These are phyloP conservation scores for Agapanthus africanus DNA, from an alignment of 106 monocot genomes.

Conservation along the genomic window DNA sequence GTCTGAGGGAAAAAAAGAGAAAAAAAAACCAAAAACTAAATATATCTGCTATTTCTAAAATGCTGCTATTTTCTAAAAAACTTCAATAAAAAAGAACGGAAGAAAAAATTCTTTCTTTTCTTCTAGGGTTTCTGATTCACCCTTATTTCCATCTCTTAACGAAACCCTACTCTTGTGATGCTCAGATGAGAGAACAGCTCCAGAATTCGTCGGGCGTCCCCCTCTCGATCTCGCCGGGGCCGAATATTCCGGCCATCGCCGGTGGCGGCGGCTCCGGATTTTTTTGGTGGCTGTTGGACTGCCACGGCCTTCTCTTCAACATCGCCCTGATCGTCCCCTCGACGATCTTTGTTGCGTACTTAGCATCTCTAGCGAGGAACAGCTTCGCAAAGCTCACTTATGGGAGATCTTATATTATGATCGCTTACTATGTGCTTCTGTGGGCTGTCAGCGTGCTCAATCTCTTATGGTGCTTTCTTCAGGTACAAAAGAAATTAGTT, in stretches of 20 bases:
- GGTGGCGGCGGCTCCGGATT: conserved; percentile 7
- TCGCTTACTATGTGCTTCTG: conserved; percentile 45
- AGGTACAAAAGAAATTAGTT: too few relatives aligned
- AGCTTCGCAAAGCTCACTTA: conserved; percentile 49
- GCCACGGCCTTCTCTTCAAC: conserved; percentile 43
- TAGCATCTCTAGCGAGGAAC: conserved; percentile 49
- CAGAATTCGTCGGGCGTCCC: too few relatives aligned
- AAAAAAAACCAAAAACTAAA: too few relatives aligned
- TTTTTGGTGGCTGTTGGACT: conserved; percentile 36
- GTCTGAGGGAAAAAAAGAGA: too few relatives aligned
- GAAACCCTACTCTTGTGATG: too few relatives aligned
- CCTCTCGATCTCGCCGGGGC: conserved; percentile 18
- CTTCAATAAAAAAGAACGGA: too few relatives aligned
- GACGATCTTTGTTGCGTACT: conserved; percentile 46
- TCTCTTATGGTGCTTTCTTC: conserved; percentile 53
- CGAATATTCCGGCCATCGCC: conserved; percentile 1
- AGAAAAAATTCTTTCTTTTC: too few relatives aligned
- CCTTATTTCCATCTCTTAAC: too few relatives aligned
- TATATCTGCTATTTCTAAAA: too few relatives aligned
- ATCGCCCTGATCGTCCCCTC: conserved; percentile 52
- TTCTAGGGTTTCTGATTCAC: too few relatives aligned
- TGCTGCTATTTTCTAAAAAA: too few relatives aligned
- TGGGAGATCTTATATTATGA: conserved; percentile 56
- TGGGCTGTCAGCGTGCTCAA: conserved; percentile 58
- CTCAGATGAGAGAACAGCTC: too few relatives aligned